Conservation (phyloP, 2,329 filamentous ascomycete genomes). For the Curvularia verruculosa region DNA sequence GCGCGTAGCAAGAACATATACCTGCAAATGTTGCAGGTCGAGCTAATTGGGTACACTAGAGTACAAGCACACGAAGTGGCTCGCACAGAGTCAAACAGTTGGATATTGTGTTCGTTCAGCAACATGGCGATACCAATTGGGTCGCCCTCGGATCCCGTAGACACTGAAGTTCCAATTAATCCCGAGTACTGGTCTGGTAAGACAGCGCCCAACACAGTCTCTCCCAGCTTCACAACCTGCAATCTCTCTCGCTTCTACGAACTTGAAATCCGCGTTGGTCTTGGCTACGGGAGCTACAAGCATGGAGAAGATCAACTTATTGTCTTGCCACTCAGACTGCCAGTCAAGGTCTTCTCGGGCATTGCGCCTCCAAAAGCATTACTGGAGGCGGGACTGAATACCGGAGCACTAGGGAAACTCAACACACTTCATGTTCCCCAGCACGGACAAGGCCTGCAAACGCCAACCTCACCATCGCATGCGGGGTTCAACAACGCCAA, state of each 20-base stretch:
- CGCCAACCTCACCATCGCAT: constrained; percentile 31
- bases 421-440: constrained; percentile 21
- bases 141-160: constrained; percentile 61
- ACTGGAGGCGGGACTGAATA: constrained; percentile 65
- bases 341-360: constrained; percentile 83
- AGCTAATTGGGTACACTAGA: constrained; percentile 78
- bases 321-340: constrained; percentile 77
- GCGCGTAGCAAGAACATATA: constrained; percentile 72
- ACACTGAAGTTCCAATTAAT: constrained; percentile 73
- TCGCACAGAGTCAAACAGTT: constrained; percentile 73
- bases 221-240: constrained; percentile 86
- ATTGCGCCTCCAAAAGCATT: constrained; percentile 81
- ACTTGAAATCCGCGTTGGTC: constrained; percentile 78
- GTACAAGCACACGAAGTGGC: constrained; percentile 78
- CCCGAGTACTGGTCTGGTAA: constrained; percentile 73
- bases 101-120: constrained; percentile 74
- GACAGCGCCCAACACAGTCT: constrained; percentile 81
- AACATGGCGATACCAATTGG: constrained; percentile 76
- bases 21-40: constrained; percentile 79
- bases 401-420: constrained; percentile 21
- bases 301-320: constrained; percentile 71
- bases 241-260: constrained; percentile 84
- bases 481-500: constrained; percentile 26
- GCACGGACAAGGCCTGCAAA: constrained; percentile 27
- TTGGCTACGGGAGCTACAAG: constrained; percentile 72